A percentile compares a stretch with the other conserved stretches of the same genome.
These are phyloP conservation scores for Xylaria longipes DNA, from an alignment of 495 filamentous ascomycete species.

Conservation along the genomic window DNA sequence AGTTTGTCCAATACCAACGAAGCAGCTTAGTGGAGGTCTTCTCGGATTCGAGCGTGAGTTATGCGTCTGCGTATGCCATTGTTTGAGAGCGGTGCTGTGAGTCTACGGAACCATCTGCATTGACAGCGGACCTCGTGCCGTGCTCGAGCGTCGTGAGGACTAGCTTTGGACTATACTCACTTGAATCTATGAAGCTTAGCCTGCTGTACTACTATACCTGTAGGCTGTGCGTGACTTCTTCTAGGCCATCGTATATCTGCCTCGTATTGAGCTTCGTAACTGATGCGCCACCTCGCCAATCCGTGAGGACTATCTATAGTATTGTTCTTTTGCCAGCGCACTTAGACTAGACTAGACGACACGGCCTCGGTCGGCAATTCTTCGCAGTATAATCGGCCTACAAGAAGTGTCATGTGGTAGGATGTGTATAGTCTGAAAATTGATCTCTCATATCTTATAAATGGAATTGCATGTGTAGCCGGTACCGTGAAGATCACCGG, in stretches of 20 bases:
- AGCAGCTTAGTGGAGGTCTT: slow-evolving; percentile 76
- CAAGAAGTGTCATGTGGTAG: background rate
- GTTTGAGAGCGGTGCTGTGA: slow-evolving; percentile 41
- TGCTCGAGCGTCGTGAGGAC: slow-evolving; percentile 14
- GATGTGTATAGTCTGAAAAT: background rate
- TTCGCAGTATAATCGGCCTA: background rate
- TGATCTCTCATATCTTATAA: background rate
- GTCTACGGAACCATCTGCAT: slow-evolving; percentile 1
- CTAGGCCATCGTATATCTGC: background rate
- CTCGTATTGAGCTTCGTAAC: background rate
- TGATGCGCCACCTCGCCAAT: background rate
- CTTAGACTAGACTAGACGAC: background rate
- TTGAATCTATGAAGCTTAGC: slow-evolving; percentile 4
- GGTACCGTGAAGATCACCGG: background rate
- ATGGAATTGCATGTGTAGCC: background rate
- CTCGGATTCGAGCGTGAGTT: slow-evolving; percentile 90
- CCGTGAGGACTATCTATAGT: background rate
- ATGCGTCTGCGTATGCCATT: slow-evolving; percentile 81
- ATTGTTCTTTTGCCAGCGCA: background rate
- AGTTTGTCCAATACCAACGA: slow-evolving; percentile 89
- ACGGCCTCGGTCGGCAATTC: background rate
- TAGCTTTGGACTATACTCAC: slow-evolving; percentile 8
- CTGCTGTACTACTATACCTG: background rate
- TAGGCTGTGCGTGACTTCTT: background rate
- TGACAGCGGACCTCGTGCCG: slow-evolving; percentile 30